Conservation (phyloP, 1,284 basidiomycete genomes). For the Cutaneotrichosporon sp. region DNA sequence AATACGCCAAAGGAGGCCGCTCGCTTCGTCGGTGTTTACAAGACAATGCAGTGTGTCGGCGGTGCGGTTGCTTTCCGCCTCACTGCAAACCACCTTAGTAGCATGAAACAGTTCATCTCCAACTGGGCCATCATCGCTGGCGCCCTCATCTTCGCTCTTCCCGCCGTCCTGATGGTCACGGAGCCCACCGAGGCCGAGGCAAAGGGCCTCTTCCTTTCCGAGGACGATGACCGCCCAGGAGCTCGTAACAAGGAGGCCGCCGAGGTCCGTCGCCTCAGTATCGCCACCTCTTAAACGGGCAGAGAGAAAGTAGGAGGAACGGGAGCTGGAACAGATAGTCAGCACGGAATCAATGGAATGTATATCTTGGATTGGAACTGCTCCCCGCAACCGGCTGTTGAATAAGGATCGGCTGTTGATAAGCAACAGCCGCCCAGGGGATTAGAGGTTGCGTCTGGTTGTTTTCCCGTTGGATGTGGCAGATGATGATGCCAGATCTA, state of each 20-base stretch:
- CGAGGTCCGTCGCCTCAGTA: neutral
- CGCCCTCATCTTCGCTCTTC: slow-evolving; percentile 25
- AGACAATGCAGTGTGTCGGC: slow-evolving; percentile 28
- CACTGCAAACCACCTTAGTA: slow-evolving; percentile 23
- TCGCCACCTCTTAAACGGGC: neutral
- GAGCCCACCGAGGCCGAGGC: slow-evolving; percentile 28
- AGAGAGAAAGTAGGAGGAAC: neutral
- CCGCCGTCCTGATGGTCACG: slow-evolving; percentile 25
- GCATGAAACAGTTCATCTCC: slow-evolving; percentile 28
- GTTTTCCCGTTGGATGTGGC: no score
- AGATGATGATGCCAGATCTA: no score
- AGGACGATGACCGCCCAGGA: slow-evolving; percentile 24
- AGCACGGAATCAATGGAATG: neutral
- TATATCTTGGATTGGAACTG: neutral
- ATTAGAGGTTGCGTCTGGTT: no score
- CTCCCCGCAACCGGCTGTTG: no score
- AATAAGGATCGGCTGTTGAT: no score
- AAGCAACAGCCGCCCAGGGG: no score
- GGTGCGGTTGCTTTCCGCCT: slow-evolving; percentile 23
- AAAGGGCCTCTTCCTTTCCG: slow-evolving; percentile 17
- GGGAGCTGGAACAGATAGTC: neutral
- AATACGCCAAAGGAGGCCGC: slow-evolving; percentile 29
- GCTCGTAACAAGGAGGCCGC: slow-evolving; percentile 12
- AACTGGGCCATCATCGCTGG: slow-evolving; percentile 29
- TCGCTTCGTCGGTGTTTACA: slow-evolving; percentile 32